phyloP scores from a whole-genome alignment of 305 asterid genomes.

The Solanum hybrid region DNA sequence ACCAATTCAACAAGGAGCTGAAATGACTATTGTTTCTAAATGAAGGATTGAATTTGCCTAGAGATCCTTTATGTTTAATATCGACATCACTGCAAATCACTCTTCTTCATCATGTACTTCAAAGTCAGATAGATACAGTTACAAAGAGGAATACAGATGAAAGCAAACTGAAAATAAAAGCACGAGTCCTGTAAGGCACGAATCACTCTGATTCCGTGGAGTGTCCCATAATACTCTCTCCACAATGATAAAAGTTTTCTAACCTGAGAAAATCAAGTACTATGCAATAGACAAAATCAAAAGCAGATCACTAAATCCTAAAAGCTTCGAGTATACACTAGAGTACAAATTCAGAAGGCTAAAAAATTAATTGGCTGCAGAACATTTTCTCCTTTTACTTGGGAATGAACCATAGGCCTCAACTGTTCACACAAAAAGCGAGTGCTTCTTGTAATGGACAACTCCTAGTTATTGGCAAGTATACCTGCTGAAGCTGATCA shows the following conservation, averaged over 20 bases:
- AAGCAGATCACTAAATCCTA: not conserved
- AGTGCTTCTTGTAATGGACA: not conserved
- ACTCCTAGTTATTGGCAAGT: not conserved
- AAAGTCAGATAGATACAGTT: not conserved
- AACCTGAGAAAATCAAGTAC: not conserved
- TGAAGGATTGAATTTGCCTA: not conserved
- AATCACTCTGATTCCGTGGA: not conserved
- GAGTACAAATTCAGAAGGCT: not conserved
- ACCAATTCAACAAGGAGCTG: not conserved
- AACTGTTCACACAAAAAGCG: not conserved
- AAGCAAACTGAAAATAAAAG: not conserved
- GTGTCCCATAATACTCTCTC: not conserved
- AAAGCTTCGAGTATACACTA: not conserved
- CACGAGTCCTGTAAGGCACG: not conserved
- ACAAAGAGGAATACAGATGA: not conserved
- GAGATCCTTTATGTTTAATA: not conserved
- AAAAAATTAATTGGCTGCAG: not conserved
- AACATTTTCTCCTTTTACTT: not conserved
- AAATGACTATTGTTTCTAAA: not conserved
- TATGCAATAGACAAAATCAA: not conserved
- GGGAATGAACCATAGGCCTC: not conserved
- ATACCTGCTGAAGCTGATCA: conserved; percentile 10
- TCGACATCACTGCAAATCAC: not conserved
- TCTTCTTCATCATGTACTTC: not conserved
- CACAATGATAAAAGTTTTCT: not conserved